A percentile compares a stretch with the other conserved stretches of the same genome.
Evolutionary conservation across 441 rosid species (phyloP).

Genomic region (Gossypium lobatum): DNA sequence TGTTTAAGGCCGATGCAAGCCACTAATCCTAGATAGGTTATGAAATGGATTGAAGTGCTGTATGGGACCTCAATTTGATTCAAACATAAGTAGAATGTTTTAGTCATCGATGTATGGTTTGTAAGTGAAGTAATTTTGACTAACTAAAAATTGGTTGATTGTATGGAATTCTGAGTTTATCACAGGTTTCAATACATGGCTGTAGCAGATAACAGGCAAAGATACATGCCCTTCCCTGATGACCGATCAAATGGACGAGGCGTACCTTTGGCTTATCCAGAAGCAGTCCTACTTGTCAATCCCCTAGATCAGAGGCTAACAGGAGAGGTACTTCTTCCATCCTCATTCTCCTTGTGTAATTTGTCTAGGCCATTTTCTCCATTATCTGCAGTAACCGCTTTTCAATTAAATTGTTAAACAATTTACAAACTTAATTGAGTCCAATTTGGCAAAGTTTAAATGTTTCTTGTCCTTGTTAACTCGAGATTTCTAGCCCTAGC

Average conservation of each 20-base stretch:
- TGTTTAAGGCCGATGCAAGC: not conserved
- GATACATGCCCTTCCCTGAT: constrained; percentile 85
- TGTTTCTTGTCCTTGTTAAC: not conserved
- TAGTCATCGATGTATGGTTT: not conserved
- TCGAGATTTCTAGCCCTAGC: not conserved
- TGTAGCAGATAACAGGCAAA: constrained; percentile 73
- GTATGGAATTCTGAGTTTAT: constrained; percentile 10
- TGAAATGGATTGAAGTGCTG: not conserved
- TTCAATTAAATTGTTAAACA: constrained; percentile 4
- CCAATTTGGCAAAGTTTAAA: constrained; percentile 1
- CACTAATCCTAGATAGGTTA: not conserved
- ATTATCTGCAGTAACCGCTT: not conserved
- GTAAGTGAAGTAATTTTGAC: not conserved
- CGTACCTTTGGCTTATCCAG: constrained; percentile 66
- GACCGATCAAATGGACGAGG: constrained; percentile 70
- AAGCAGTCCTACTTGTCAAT: constrained; percentile 69
- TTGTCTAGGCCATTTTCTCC: not conserved
- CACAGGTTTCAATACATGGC: constrained; percentile 87
- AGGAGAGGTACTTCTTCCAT: constrained; percentile 57
- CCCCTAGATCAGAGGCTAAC: constrained; percentile 58
- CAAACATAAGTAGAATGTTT: not conserved
- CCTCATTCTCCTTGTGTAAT: constrained; percentile 2
- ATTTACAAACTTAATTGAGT: not conserved
- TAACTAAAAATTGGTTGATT: constrained; percentile 1
- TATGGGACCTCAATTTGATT: not conserved